phyloP scores from a whole-genome alignment of 2,329 filamentous ascomycete species.

The Orbilia ellipsospora region DNA sequence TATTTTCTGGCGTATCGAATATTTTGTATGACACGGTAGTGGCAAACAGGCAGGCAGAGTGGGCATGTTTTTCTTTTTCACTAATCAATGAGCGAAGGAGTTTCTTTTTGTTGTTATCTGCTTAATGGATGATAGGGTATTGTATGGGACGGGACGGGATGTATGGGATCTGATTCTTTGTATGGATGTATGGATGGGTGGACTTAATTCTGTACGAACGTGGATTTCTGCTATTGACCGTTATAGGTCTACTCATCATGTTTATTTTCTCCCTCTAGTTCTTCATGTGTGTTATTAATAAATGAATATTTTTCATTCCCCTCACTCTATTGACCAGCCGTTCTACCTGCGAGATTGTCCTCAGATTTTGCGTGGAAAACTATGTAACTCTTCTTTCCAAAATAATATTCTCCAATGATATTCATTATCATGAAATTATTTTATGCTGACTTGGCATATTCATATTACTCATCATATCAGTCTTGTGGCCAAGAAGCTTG shows the following conservation, averaged over 20 bases:
- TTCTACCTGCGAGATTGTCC: too few species aligned
- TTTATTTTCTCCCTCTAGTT: background rate
- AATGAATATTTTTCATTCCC: background rate
- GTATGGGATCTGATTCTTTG: background rate
- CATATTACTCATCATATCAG: too few species aligned
- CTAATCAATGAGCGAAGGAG: conserved; percentile 9
- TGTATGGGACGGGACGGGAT: background rate
- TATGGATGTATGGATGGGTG: background rate
- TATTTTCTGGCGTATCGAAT: background rate
- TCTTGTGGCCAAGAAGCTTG: too few species aligned
- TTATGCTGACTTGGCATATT: too few species aligned
- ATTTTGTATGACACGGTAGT: background rate
- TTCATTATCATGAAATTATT: too few species aligned
- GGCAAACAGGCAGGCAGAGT: background rate
- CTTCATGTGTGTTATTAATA: conserved; percentile 7
- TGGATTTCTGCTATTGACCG: background rate
- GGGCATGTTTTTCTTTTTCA: background rate
- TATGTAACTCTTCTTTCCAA: too few species aligned
- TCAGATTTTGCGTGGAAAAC: too few species aligned
- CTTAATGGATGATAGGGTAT: conserved; percentile 5
- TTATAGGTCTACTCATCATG: background rate
- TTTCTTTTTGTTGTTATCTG: conserved; percentile 2
- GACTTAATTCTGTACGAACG: background rate
- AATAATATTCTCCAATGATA: too few species aligned
- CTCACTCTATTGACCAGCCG: background rate